Evolutionary conservation across 805 yeast genomes (phyloP), one percentile per base, ranked within the genome.

Genomic region (Lachancea sp.): DNA sequence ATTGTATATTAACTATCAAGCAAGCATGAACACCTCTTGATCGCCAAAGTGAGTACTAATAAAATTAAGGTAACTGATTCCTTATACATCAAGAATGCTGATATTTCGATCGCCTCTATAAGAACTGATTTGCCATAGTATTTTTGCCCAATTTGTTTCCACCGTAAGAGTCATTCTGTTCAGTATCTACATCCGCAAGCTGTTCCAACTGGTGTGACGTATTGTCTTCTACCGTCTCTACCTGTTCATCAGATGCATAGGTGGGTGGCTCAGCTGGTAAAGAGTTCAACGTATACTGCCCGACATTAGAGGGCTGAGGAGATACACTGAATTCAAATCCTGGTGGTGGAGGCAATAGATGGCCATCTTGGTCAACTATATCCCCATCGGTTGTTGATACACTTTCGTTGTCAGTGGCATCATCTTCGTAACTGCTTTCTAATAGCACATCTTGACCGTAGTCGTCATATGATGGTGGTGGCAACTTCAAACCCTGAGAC

Each of bases 391-490:
- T 54, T 6, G 53, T 42, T 4, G 60, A 59, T 2, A 55, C 55
- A 12, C 52, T 48, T 30, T 57, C 65, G 25, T 58, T 61, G 37
- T 60, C 64, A 5, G 52, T 42, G 11, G 45, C 54, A n/a, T 75
- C 80, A 41, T 77, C 81, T 29, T 71, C 75, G 9, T 72, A 75
- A 49, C 63, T 56, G 35, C 80, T 63, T 53, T 83, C 96, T 21
- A 90, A 64, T 40, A 90, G 61, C 3, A 88, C 77, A 57, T 89
- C 96, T 34, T 79, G 79, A 33, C 76, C 78, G 53, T 80, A 88
- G 42, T 80, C 77, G 36, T 85, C 84, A 63, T 90, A 90, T 8
- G 92, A 81, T 1, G 98, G 98, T 2, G 97, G 96, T 4, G 97
- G 95, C 3, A 94, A 82, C 43, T 88, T 82, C 36, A 72, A 75